These are phyloP conservation scores for Albizia julibrissin DNA, from an alignment of 306 rosid genomes.

Conservation along the genomic window DNA sequence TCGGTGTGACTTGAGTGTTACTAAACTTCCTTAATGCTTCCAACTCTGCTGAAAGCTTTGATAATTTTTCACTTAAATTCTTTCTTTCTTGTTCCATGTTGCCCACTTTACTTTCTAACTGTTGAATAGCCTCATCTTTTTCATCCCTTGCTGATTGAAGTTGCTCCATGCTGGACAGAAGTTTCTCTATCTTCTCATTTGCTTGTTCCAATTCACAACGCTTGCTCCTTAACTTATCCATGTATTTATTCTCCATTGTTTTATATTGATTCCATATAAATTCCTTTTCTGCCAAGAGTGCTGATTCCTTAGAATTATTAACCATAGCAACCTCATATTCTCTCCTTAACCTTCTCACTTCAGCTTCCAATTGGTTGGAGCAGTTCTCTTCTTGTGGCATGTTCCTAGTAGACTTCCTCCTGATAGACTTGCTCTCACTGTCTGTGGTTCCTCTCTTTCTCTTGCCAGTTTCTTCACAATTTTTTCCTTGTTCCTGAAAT, in stretches of 20 bases:
- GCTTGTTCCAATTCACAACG: conserved; percentile 57
- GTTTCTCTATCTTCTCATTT: conserved; percentile 48
- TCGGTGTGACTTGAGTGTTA: conserved; percentile 50
- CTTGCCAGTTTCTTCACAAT: conserved; percentile 22
- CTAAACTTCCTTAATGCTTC: conserved; percentile 48
- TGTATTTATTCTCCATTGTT: conserved; percentile 60
- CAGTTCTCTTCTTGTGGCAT: conserved; percentile 34
- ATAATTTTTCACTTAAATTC: conserved; percentile 58
- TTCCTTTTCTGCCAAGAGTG: conserved; percentile 73
- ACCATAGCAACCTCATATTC: conserved; percentile 60
- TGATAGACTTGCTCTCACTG: conserved; percentile 33
- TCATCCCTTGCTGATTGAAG: conserved; percentile 55
- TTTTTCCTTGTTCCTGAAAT: conserved; percentile 48
- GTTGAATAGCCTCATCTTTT: conserved; percentile 60
- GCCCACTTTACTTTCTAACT: conserved; percentile 50
- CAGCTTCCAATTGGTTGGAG: conserved; percentile 36
- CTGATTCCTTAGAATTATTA: conserved; percentile 56
- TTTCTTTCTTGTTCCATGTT: conserved; percentile 56
- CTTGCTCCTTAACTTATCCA: conserved; percentile 52
- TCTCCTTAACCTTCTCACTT: conserved; percentile 48
- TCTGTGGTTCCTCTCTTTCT: conserved; percentile 28
- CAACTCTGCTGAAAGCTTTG: conserved; percentile 56
- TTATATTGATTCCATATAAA: conserved; percentile 85
- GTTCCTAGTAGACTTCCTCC: conserved; percentile 23
- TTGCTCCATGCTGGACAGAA: conserved; percentile 63